Percentiles rank a stretch among this genome's conserved stretches.
phyloP scores from a whole-genome alignment of 2,329 filamentous ascomycete genomes.

The Dactylonectria estremocensis region DNA sequence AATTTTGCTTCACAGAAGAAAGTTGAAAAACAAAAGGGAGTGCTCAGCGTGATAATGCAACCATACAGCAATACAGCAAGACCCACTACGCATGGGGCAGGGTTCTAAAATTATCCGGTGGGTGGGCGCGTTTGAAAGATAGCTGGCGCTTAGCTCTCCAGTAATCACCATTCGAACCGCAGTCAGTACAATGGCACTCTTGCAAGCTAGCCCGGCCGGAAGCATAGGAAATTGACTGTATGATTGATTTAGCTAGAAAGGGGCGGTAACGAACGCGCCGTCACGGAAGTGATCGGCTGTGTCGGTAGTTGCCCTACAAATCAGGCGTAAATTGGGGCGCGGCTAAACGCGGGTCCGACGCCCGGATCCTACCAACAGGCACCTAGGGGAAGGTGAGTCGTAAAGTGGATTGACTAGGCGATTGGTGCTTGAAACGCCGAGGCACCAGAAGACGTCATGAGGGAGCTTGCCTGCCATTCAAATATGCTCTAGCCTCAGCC shows the following conservation, averaged over 20 bases:
- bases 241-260: no score
- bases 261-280: no score
- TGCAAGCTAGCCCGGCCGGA: no score
- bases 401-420: constrained; percentile 2
- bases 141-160: constrained; percentile 7
- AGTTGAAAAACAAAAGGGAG: constrained; percentile 10
- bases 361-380: no score
- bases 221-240: no score
- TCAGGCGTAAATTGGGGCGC: no score
- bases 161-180: neutral
- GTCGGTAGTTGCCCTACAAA: no score
- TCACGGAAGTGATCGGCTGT: no score
- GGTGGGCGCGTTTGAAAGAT: constrained; percentile 6
- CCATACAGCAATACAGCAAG: constrained; percentile 8
- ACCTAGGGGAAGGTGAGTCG: neutral
- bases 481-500: neutral
- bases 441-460: constrained; percentile 2
- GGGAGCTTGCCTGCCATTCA: constrained; percentile 4
- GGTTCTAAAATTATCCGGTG: constrained; percentile 6
- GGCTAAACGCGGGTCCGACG: no score
- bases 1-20: constrained; percentile 6
- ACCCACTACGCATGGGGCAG: constrained; percentile 3
- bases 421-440: constrained; percentile 3
- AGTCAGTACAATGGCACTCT: neutral
- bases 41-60: constrained; percentile 6